Evolutionary conservation across 2,329 filamentous ascomycete species (phyloP).

Genomic region (Hypoxylon sp.): DNA sequence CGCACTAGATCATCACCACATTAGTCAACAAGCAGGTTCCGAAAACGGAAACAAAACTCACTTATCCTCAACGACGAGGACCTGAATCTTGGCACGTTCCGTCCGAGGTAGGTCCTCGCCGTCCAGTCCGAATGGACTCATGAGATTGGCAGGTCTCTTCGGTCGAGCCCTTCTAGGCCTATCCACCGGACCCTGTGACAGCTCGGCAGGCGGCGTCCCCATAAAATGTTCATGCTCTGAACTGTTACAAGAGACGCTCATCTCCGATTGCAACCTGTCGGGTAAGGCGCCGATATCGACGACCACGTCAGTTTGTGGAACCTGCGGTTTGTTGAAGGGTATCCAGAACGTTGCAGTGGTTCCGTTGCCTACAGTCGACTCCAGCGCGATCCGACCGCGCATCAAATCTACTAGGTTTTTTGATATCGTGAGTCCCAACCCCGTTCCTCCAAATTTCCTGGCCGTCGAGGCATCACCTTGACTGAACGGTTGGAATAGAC

Average conservation of each 20-base stretch:
- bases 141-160: constrained; percentile 52
- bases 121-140: constrained; percentile 44
- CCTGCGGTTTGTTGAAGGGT: constrained; percentile 78
- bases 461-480: constrained; percentile 86
- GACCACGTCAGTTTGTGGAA: constrained; percentile 59
- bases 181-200: constrained; percentile 42
- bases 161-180: constrained; percentile 46
- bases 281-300: constrained; percentile 74
- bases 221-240: constrained; percentile 69
- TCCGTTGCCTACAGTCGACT: constrained; percentile 74
- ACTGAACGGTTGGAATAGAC: constrained; percentile 82
- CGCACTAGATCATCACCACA: constrained; percentile 52
- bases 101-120: constrained; percentile 63
- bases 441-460: constrained; percentile 81
- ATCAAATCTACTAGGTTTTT: constrained; percentile 85
- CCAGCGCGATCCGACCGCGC: constrained; percentile 78
- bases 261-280: constrained; percentile 72
- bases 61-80: constrained; percentile 88
- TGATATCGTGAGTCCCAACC: constrained; percentile 81
- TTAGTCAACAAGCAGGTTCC: constrained; percentile 29
- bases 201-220: constrained; percentile 56
- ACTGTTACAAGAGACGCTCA: constrained; percentile 74
- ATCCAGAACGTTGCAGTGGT: constrained; percentile 83
- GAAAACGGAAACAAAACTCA: constrained; percentile 54
- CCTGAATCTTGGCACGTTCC: constrained; percentile 72